Evolutionary conservation across 768 basidiomycete genomes (phyloP), one percentile per base, ranked within the genome.

Genomic region (Russula olivacea): DNA sequence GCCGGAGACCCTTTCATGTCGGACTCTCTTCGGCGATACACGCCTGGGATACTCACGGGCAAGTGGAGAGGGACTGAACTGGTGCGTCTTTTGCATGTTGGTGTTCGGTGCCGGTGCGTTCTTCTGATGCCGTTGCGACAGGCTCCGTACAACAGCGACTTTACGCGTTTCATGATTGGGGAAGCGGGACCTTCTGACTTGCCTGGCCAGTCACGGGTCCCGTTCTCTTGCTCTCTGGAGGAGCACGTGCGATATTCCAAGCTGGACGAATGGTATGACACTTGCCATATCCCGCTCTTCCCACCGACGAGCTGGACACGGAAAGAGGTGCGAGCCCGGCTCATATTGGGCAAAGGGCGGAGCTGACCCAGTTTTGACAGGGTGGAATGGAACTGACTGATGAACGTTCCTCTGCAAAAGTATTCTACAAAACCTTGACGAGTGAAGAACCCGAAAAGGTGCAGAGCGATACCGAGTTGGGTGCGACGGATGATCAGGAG

Each of bases 401-500:
- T 15, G 40, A 21, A 61, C 36, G 48, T 28, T 17, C 34, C 23
- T 21, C 54, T 45, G 36, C 47, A 41, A 49, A 58, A 4, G 58
- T 49, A 38, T 61, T 66, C 59, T 68, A 66, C 58, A 43, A 50
- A 51, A 66, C 61, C 14, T 58, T 57, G 34, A 60, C 54, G 8
- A 19, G 45, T 23, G 4, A 30, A 30, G 30, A 30, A 6, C 40
- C 47, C 34, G 53, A 36, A 41, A 54, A 28, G 40, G 54, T 45
- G 52, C 45, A 64, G 48, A 4, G n/a, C 36, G 59, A 41, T 49
- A 34, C 40, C 21, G 30, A 59, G 21, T 59, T 43, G 23, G 56
- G 15, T 19, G 30, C 32, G 19, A 3, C 21, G 12, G 21, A 5
- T 32, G 50, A 45, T 48, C 45, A 54, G 32, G 64, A 45, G 15